A percentile compares a stretch with the other conserved stretches of the same genome.
Evolutionary conservation across 2,329 filamentous ascomycete species (phyloP).

Genomic region (Mariannaea elegans): DNA sequence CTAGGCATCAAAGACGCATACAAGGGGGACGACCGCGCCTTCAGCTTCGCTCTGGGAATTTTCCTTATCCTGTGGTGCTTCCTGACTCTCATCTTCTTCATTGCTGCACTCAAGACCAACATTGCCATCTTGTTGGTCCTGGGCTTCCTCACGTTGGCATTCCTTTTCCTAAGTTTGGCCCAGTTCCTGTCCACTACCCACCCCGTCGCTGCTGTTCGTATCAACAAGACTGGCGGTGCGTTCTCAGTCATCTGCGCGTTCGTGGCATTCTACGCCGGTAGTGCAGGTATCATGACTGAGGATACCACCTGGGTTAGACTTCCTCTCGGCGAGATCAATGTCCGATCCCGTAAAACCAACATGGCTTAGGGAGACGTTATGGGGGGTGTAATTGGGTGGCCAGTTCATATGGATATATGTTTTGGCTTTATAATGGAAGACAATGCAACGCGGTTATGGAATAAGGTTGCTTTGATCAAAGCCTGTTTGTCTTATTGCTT

Average conservation of each 20-base stretch:
- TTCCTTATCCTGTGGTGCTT: conserved; percentile 69
- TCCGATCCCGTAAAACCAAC: conserved; percentile 33
- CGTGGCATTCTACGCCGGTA: conserved; percentile 51
- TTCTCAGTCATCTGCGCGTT: conserved; percentile 49
- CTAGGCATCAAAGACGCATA: conserved; percentile 61
- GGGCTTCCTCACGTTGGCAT: conserved; percentile 65
- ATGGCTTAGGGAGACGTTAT: conserved; percentile 24
- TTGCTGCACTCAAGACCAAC: conserved; percentile 66
- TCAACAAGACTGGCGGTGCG: conserved; percentile 55
- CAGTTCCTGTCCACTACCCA: conserved; percentile 58
- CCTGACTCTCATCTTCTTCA: conserved; percentile 63
- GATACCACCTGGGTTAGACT: conserved; percentile 53
- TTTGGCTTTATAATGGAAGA: too few relatives aligned
- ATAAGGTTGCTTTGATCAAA: too few relatives aligned
- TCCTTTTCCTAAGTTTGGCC: conserved; percentile 66
- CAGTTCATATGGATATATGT: too few relatives aligned
- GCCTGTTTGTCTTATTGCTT: too few relatives aligned
- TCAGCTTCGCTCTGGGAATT: conserved; percentile 63
- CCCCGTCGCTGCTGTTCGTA: conserved; percentile 47
- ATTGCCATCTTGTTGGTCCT: conserved; percentile 66
- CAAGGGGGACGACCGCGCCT: conserved; percentile 46
- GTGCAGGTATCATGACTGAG: conserved; percentile 51
- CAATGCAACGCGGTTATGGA: too few relatives aligned
- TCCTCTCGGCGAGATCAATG: conserved; percentile 49
- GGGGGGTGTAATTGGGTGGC: too few relatives aligned